These are phyloP conservation scores for Plasmodium berghei DNA, from an alignment of 169 alveolate genomes.

Conservation along the genomic window DNA sequence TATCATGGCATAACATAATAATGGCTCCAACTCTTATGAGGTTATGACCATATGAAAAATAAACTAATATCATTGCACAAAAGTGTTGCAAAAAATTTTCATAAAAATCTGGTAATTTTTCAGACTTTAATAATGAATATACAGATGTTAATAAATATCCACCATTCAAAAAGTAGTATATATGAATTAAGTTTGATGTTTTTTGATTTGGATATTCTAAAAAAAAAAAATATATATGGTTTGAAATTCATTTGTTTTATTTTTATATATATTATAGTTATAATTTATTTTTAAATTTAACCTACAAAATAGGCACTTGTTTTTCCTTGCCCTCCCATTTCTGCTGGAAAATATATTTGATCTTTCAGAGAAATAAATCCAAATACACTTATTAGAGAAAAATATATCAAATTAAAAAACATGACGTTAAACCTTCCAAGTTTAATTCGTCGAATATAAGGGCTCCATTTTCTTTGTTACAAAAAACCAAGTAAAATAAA, in stretches of 20 bases:
- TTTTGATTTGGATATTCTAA: conserved; percentile 82
- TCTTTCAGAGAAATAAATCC: conserved; percentile 49
- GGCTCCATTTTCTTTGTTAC: conserved; percentile 90
- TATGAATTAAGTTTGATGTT: conserved; percentile 74
- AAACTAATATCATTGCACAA: conserved; percentile 81
- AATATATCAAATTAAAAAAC: conserved; percentile 60
- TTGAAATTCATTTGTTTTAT: background rate
- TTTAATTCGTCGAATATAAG: conserved; percentile 91
- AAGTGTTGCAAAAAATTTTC: conserved; percentile 80
- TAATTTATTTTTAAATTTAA: background rate
- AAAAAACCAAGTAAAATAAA: conserved; percentile 22
- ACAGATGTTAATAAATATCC: conserved; percentile 81
- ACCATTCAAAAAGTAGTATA: conserved; percentile 81
- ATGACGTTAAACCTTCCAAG: conserved; percentile 79
- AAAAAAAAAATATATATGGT: background rate
- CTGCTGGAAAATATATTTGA: conserved; percentile 43
- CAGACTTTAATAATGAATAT: conserved; percentile 72
- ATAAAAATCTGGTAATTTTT: conserved; percentile 81
- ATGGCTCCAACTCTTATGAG: conserved; percentile 82
- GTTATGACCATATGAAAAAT: conserved; percentile 82
- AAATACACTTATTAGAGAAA: conserved; percentile 34
- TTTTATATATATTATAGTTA: background rate
- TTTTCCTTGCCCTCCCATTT: conserved; percentile 67
- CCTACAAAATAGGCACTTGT: conserved; percentile 40
- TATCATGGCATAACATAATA: conserved; percentile 83